These are phyloP conservation scores for Penicillium mononematosum DNA, from an alignment of 495 filamentous ascomycete species.

Conservation along the genomic window DNA sequence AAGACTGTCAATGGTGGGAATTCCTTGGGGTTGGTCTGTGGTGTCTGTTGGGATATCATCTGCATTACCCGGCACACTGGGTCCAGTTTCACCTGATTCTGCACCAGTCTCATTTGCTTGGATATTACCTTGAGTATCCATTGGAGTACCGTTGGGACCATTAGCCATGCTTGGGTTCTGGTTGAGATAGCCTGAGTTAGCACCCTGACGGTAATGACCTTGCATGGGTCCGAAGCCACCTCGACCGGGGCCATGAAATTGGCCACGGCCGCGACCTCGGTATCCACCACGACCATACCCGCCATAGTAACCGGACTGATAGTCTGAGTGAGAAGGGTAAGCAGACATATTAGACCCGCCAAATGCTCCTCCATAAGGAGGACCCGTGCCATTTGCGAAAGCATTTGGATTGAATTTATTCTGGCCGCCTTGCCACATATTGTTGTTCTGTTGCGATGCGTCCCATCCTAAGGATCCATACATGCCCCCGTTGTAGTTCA, in stretches of 20 bases:
- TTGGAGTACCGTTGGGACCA: neutral
- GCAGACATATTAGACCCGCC: conserved; percentile 64
- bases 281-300: conserved; percentile 55
- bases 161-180: conserved; percentile 24
- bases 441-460: conserved; percentile 56
- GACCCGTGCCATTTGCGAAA: conserved; percentile 76
- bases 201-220: conserved; percentile 34
- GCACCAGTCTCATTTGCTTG: conserved; percentile 5
- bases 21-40: conserved; percentile 40
- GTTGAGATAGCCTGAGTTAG: conserved; percentile 41
- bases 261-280: conserved; percentile 67
- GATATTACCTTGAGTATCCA: conserved; percentile 9
- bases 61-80: conserved; percentile 10
- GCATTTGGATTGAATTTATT: conserved; percentile 67
- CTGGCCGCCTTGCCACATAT: conserved; percentile 70
- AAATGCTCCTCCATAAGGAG: conserved; percentile 82
- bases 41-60: conserved; percentile 23
- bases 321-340: conserved; percentile 57
- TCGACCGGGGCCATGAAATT: conserved; percentile 51
- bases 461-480: conserved; percentile 61
- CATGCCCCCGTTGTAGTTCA: conserved; percentile 67
- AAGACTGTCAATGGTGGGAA: conserved; percentile 48
- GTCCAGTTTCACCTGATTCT: conserved; percentile 19
- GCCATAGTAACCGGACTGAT: conserved; percentile 63
- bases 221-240: conserved; percentile 47